Conservation (phyloP, 1,139 yeast species). For the Martiniozyma asiatica region DNA sequence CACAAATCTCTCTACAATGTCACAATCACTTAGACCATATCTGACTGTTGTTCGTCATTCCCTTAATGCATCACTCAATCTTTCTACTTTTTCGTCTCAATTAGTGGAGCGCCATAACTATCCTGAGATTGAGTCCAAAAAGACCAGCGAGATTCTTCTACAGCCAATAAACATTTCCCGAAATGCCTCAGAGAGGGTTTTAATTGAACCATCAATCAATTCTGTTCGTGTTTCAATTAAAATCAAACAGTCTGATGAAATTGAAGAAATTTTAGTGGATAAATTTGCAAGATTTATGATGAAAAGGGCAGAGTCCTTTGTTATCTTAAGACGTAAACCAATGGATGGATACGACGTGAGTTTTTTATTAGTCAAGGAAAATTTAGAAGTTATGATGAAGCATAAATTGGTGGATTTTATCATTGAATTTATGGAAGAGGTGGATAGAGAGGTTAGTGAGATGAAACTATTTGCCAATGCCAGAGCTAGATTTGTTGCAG, state of each 20-base stretch:
- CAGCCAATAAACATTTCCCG: conserved; percentile 88
- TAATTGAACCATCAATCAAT: conserved; percentile 90
- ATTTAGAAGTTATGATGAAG: conserved; percentile 92
- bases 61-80: conserved; percentile 86
- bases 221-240: conserved; percentile 80
- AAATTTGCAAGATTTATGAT: conserved; percentile 89
- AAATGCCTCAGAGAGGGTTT: conserved; percentile 84
- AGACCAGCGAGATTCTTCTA: conserved; percentile 68
- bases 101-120: conserved; percentile 93
- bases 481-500: conserved; percentile 96
- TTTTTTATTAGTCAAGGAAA: conserved; percentile 84
- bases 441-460: conserved; percentile 95
- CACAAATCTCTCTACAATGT: no score
- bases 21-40: conserved; percentile 93
- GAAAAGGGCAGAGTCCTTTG: conserved; percentile 89
- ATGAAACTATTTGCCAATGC: conserved; percentile 96
- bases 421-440: conserved; percentile 98
- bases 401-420: conserved; percentile 92
- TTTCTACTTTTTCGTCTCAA: conserved; percentile 91
- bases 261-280: conserved; percentile 86
- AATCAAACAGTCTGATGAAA: conserved; percentile 96
- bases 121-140: conserved; percentile 88
- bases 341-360: conserved; percentile 88
- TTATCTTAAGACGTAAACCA: conserved; percentile 84
- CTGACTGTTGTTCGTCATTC: conserved; percentile 89